phyloP scores from a whole-genome alignment of 2,329 filamentous ascomycete species.

The Elsinoe australis region DNA sequence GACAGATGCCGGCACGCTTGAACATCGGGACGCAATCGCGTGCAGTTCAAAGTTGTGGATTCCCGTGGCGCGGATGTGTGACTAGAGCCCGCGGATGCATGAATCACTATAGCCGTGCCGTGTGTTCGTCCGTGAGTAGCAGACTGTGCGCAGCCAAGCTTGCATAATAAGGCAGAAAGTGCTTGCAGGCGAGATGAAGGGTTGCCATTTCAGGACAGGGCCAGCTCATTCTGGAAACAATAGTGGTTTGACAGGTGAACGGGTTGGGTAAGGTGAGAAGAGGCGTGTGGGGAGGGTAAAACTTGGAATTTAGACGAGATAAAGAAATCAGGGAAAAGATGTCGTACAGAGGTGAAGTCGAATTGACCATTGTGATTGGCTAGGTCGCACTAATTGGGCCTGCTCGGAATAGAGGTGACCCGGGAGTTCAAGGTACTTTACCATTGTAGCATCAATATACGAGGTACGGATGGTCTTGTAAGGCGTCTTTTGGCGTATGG shows the following conservation, averaged over 20 bases:
- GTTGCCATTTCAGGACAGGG: not conserved
- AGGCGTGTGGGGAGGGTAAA: not conserved
- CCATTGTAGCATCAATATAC: not conserved
- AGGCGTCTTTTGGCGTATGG: slow-evolving; percentile 3
- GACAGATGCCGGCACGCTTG: not conserved
- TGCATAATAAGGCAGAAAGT: not conserved
- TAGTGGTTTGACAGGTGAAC: slow-evolving; percentile 10
- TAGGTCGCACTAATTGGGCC: not conserved
- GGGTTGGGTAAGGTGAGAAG: slow-evolving; percentile 3
- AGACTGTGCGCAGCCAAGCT: not conserved
- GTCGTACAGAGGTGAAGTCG: not conserved
- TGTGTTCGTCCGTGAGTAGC: not conserved
- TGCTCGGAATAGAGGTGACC: slow-evolving; percentile 1
- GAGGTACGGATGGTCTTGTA: not conserved
- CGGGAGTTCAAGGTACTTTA: slow-evolving; percentile 3
- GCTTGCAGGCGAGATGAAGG: not conserved
- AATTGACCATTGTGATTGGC: slow-evolving; percentile 4
- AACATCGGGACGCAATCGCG: slow-evolving; percentile 1
- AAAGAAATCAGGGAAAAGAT: slow-evolving; percentile 9
- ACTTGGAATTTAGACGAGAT: slow-evolving; percentile 1
- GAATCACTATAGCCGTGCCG: slow-evolving; percentile 2
- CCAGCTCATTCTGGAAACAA: slow-evolving; percentile 4
- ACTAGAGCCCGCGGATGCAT: not conserved
- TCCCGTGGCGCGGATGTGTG: too few relatives aligned
- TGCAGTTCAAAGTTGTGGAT: too few relatives aligned